phyloP scores from a whole-genome alignment of 495 filamentous ascomycete genomes.

The Coniosporium apollinis region DNA sequence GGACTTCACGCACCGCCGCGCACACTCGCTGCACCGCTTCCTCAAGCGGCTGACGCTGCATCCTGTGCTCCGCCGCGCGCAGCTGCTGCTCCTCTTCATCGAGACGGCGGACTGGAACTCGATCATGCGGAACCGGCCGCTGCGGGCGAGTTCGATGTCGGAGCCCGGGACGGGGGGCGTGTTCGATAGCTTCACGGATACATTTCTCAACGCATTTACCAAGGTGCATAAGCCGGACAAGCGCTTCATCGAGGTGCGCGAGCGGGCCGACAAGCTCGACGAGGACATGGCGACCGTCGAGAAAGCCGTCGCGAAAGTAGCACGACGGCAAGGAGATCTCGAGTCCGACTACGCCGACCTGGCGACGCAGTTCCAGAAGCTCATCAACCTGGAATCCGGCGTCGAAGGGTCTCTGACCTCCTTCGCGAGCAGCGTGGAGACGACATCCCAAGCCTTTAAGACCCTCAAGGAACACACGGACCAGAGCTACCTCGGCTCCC shows the following conservation, averaged over 20 bases:
- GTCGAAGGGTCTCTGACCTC: slow-evolving; percentile 62
- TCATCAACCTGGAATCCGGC: slow-evolving; percentile 76
- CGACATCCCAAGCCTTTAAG: slow-evolving; percentile 57
- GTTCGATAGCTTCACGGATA: slow-evolving; percentile 86
- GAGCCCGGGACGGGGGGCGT: slow-evolving; percentile 43
- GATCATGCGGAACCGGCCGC: slow-evolving; percentile 64
- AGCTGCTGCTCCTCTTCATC: slow-evolving; percentile 72
- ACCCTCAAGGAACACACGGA: slow-evolving; percentile 80
- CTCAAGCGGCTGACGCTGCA: slow-evolving; percentile 74
- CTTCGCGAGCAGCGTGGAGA: slow-evolving; percentile 74
- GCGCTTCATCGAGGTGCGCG: slow-evolving; percentile 83
- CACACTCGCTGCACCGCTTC: slow-evolving; percentile 83
- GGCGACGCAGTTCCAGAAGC: slow-evolving; percentile 81
- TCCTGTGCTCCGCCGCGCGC: slow-evolving; percentile 70
- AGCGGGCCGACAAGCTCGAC: slow-evolving; percentile 87
- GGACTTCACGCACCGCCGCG: slow-evolving; percentile 83
- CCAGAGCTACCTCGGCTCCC: slow-evolving; percentile 79
- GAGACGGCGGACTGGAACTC: slow-evolving; percentile 92
- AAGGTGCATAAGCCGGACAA: slow-evolving; percentile 92
- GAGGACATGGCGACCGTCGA: slow-evolving; percentile 87
- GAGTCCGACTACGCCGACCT: slow-evolving; percentile 82
- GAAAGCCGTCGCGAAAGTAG: slow-evolving; percentile 80
- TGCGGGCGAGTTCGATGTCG: slow-evolving; percentile 38
- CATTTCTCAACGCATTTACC: slow-evolving; percentile 92
- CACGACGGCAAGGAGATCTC: slow-evolving; percentile 72